Evolutionary conservation across 2,329 filamentous ascomycete genomes (phyloP).

Genomic region (Trichoderma koningiopsis): DNA sequence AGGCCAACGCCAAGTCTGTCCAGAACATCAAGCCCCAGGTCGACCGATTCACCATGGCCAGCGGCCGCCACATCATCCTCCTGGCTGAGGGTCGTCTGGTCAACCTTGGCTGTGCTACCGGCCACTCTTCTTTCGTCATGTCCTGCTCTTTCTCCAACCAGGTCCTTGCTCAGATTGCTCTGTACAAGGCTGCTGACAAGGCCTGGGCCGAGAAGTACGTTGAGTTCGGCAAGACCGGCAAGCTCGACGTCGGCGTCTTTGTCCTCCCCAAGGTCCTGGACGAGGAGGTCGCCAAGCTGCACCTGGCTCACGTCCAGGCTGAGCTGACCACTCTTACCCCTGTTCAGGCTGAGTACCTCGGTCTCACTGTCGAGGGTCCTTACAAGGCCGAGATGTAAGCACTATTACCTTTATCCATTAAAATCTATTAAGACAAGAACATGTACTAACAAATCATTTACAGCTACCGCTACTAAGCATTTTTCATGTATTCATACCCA

Average conservation of each 20-base stretch:
- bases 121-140: conserved; percentile 99
- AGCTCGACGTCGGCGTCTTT: conserved; percentile 91
- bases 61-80: conserved; percentile 95
- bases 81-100: conserved; percentile 98
- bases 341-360: conserved; percentile 93
- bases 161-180: conserved; percentile 97
- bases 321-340: conserved; percentile 85
- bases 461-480: conserved; percentile 50
- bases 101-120: conserved; percentile 98
- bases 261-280: conserved; percentile 96
- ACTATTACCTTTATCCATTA: neutral
- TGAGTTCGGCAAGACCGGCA: conserved; percentile 90
- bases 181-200: conserved; percentile 90
- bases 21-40: conserved; percentile 99
- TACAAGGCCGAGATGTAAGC: conserved; percentile 93
- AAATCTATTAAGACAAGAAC: neutral
- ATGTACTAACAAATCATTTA: conserved; percentile 27
- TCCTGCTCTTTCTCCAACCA: conserved; percentile 99
- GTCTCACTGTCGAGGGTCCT: conserved; percentile 81
- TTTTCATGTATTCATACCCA: conserved; percentile 38
- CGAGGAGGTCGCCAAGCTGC: conserved; percentile 95
- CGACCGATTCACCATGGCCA: conserved; percentile 94
- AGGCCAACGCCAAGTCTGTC: conserved; percentile 89
- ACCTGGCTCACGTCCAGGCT: conserved; percentile 90
- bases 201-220: conserved; percentile 91